Evolutionary conservation across 163 green algal genomes (phyloP).

Genomic region (Trebouxia gelatinosa): DNA sequence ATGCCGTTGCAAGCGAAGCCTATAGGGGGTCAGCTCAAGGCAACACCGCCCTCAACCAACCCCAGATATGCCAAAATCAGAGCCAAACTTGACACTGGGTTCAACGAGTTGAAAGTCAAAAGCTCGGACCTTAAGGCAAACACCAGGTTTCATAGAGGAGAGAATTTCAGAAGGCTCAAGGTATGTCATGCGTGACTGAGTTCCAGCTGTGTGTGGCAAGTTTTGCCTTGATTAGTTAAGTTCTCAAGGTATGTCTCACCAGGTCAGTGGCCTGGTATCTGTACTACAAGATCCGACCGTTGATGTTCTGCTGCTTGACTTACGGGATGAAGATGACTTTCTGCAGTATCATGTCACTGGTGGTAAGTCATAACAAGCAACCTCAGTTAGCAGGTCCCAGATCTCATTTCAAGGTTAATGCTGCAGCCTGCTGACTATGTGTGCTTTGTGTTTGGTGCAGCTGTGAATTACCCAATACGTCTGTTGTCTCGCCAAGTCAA

Average conservation of each 20-base stretch:
- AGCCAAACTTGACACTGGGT: constrained; percentile 22
- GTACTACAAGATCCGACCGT: neutral
- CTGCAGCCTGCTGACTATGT: neutral
- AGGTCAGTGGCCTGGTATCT: neutral
- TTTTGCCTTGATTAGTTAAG: no score
- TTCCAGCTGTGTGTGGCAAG: neutral
- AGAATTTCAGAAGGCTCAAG: constrained; percentile 29
- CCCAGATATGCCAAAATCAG: constrained; percentile 2
- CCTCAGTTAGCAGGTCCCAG: neutral
- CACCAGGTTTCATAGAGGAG: constrained; percentile 23
- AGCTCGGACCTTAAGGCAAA: constrained; percentile 13
- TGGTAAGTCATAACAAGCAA: neutral
- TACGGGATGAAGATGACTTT: constrained; percentile 25
- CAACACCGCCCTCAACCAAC: neutral
- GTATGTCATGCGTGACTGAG: neutral
- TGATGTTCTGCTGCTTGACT: constrained; percentile 20
- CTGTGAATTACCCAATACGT: constrained; percentile 22
- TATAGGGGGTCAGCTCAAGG: constrained; percentile 3
- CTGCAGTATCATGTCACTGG: neutral
- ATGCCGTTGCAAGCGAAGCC: constrained; percentile 26
- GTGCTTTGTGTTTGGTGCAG: neutral
- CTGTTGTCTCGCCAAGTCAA: constrained; percentile 14
- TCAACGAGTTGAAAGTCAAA: constrained; percentile 12
- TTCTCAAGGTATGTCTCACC: no score
- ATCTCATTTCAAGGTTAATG: neutral